These are phyloP conservation scores for Phytophthora palmivora DNA, from an alignment of 352 stramenopile species.

Conservation along the genomic window DNA sequence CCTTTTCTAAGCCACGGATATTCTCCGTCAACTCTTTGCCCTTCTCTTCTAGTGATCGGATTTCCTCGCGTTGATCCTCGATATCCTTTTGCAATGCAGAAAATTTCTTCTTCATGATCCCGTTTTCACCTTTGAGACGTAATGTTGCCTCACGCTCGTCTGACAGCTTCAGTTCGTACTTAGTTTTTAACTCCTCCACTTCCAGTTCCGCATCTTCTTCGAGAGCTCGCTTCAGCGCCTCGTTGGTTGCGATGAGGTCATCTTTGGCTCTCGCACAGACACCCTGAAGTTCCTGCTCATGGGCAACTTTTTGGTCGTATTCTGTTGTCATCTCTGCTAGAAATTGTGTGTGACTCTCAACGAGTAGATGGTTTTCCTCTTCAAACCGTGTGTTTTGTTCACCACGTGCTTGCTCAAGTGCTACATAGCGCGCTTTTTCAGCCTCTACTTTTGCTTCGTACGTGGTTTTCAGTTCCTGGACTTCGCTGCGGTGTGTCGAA, in stretches of 20 bases:
- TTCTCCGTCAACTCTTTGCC: slow-evolving; percentile 93
- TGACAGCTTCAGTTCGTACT: slow-evolving; percentile 92
- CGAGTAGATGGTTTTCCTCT: slow-evolving; percentile 79
- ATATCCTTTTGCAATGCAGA: slow-evolving; percentile 94
- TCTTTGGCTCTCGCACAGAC: slow-evolving; percentile 71
- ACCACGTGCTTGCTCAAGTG: slow-evolving; percentile 77
- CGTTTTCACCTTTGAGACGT: slow-evolving; percentile 95
- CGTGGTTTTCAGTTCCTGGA: slow-evolving; percentile 90
- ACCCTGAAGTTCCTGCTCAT: slow-evolving; percentile 82
- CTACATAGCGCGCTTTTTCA: slow-evolving; percentile 90
- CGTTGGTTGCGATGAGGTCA: slow-evolving; percentile 86
- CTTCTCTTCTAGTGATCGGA: slow-evolving; percentile 91
- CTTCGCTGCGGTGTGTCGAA: slow-evolving; percentile 87
- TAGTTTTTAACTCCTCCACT: slow-evolving; percentile 92
- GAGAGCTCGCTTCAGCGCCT: slow-evolving; percentile 90
- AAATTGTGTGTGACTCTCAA: slow-evolving; percentile 86
- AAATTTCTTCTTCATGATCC: slow-evolving; percentile 98
- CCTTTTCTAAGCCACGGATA: slow-evolving; percentile 92
- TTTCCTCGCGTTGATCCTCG: slow-evolving; percentile 95
- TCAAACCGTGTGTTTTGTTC: slow-evolving; percentile 79
- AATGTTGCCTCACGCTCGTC: slow-evolving; percentile 92
- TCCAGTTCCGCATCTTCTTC: slow-evolving; percentile 95
- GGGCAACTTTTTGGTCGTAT: slow-evolving; percentile 91
- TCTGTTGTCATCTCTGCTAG: slow-evolving; percentile 93
- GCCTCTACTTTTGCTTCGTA: slow-evolving; percentile 94